Evolutionary conservation across 208 protist genomes (phyloP).

Genomic region (Porcisia hertigi): DNA sequence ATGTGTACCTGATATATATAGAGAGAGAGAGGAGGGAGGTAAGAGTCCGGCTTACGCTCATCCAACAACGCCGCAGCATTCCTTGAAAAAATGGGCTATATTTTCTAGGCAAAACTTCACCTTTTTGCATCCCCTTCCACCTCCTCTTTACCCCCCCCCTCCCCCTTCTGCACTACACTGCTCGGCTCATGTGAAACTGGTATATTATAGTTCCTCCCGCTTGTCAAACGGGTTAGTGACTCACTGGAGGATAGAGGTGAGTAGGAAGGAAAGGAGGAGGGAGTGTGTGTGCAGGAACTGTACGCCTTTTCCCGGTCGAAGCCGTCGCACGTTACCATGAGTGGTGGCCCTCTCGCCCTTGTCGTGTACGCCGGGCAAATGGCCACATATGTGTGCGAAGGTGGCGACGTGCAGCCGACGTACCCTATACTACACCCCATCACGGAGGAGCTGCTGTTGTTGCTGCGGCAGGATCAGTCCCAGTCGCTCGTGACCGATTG

Average conservation of each 20-base stretch:
- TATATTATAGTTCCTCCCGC: background rate
- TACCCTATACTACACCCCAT: slow-evolving; percentile 32
- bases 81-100: background rate
- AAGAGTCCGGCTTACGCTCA: background rate
- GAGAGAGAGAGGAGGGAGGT: background rate
- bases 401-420: slow-evolving; percentile 42
- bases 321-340: background rate
- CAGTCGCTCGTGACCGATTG: background rate
- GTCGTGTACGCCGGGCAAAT: slow-evolving; percentile 36
- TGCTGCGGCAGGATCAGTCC: background rate
- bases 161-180: background rate
- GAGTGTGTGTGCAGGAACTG: background rate
- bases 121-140: background rate
- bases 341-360: slow-evolving; percentile 1
- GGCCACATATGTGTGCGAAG: slow-evolving; percentile 43
- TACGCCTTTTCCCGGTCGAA: background rate
- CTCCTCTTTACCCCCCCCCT: background rate
- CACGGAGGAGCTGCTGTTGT: slow-evolving; percentile 19
- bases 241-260: background rate
- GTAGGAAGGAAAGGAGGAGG: too few relatives aligned
- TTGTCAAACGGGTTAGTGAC: background rate
- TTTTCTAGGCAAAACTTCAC: background rate
- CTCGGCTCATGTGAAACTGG: background rate
- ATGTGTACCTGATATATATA: background rate
- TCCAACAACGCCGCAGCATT: background rate